A percentile compares a stretch with the other conserved stretches of the same genome.
These are phyloP conservation scores for Anisogramma anomala DNA, from an alignment of 2,329 filamentous ascomycete species.

Conservation along the genomic window DNA sequence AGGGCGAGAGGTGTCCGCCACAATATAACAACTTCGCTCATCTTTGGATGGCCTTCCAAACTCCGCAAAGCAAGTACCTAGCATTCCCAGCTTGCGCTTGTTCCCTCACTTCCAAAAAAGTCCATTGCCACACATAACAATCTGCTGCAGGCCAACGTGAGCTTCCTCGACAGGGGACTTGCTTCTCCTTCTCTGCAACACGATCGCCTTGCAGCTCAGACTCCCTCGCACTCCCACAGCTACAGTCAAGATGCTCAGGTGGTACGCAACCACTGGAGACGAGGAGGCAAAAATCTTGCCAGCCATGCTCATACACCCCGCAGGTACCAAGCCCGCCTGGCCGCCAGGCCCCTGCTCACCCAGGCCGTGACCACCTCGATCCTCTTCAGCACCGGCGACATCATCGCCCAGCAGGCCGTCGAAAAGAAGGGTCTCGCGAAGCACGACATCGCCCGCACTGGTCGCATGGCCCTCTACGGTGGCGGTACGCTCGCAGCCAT, in stretches of 20 bases:
- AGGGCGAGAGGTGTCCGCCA: too few species aligned
- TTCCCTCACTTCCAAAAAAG: too few species aligned
- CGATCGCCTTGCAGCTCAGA: not conserved
- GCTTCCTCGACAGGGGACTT: too few species aligned
- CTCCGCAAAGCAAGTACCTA: too few species aligned
- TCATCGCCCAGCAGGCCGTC: slow-evolving; percentile 80
- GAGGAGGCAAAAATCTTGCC: not conserved
- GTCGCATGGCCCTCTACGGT: slow-evolving; percentile 70
- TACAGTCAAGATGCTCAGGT: slow-evolving; percentile 9
- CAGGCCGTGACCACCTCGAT: slow-evolving; percentile 84
- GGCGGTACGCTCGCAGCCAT: slow-evolving; percentile 43
- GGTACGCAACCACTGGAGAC: slow-evolving; percentile 1
- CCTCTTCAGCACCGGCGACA: slow-evolving; percentile 85
- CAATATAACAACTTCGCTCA: too few species aligned
- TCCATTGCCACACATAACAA: too few species aligned
- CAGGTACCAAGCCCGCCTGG: slow-evolving; percentile 80
- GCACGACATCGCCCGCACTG: slow-evolving; percentile 63
- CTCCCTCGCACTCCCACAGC: not conserved
- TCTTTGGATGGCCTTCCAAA: too few species aligned
- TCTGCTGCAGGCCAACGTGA: too few species aligned
- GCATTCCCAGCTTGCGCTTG: too few species aligned
- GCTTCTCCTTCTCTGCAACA: not conserved
- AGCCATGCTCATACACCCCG: slow-evolving; percentile 1
- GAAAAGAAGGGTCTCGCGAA: slow-evolving; percentile 67
- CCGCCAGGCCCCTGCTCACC: slow-evolving; percentile 73